Base-by-base conservation (phyloP, 768 basidiomycete genomes). In the Tephrocybe sp. region DNA sequence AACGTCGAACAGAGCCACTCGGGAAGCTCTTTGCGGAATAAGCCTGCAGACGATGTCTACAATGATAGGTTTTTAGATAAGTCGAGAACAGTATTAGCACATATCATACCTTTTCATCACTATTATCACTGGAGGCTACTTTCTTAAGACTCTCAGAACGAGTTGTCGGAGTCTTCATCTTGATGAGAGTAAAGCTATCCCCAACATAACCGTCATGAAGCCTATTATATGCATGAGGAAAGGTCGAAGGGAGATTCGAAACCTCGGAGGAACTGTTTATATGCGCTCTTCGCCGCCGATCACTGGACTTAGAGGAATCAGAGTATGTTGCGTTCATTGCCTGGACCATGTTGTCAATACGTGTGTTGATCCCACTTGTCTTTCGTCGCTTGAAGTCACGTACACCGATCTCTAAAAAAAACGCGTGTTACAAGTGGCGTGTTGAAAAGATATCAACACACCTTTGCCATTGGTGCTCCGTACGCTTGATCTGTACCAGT, bases 301-400 rank as follows among this genome's bases (percentile, higher is more conserved):
- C n/a, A n/a, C 30, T 53, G 57, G 28, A 18, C 44, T 44, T 58
- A 37, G 45, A 55, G 36, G 66, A 58, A 42, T 50, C 59, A 46
- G 66, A 57, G 53, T 67, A 61, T 32, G 69, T 61, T n/a, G 67
- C 54, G 46, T 78, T 74, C 69, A 86, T 80, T 2, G 77, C 72
- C 43, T 80, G 73, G 25, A 88, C 66, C 87, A 89, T 89, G 36
- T 72, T 72, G 62, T 89, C 86, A 56, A 81, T 86, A 31, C 78
- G 77, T 27, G 74, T 62, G 55, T 88, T 89, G 41, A 83, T 65
- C 7, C 76, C 75, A 30, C 57, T 63, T n/a, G 66, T 68, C 56
- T 69, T 79, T 21, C 72, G 73, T 16, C 81, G 77, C 55, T 83
- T 87, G n/a, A 60, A 60, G 55, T 35, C 13, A 16, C 28, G 51